Percentiles rank a stretch among this genome's conserved stretches.
phyloP scores from a whole-genome alignment of 768 basidiomycete genomes.

The Termitomyces eurrhizus region DNA sequence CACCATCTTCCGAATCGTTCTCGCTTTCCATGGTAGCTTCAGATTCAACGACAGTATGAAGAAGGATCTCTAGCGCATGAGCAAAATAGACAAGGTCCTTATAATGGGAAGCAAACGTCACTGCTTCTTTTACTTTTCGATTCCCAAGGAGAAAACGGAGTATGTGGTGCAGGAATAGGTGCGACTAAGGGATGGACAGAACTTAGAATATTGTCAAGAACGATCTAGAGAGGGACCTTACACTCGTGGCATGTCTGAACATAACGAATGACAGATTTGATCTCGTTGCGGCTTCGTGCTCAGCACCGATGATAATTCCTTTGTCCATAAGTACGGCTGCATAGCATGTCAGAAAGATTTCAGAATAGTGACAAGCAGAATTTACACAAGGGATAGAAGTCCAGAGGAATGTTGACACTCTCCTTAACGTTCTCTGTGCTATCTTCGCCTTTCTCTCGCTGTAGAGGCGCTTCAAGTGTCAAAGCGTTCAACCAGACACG shows the following conservation, averaged over 20 bases:
- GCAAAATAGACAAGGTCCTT: slow-evolving; percentile 88
- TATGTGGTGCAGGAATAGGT: slow-evolving; percentile 91
- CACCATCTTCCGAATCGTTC: slow-evolving; percentile 23
- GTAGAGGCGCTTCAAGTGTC: slow-evolving; percentile 67
- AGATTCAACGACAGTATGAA: slow-evolving; percentile 90
- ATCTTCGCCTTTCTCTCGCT: slow-evolving; percentile 27
- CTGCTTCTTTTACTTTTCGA: slow-evolving; percentile 66
- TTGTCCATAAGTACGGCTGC: slow-evolving; percentile 98
- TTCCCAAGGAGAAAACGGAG: slow-evolving; percentile 76
- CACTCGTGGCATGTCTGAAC: slow-evolving; percentile 89
- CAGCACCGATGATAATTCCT: slow-evolving; percentile 95
- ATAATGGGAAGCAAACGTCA: slow-evolving; percentile 83
- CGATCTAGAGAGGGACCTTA: slow-evolving; percentile 32
- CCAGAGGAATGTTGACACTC: slow-evolving; percentile 87
- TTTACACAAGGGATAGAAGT: slow-evolving; percentile 95
- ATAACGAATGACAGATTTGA: slow-evolving; percentile 81
- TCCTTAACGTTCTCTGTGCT: slow-evolving; percentile 67
- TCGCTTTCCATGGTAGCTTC: slow-evolving; percentile 46
- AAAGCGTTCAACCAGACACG: slow-evolving; percentile 96
- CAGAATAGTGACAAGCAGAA: slow-evolving; percentile 18
- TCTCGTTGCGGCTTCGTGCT: slow-evolving; percentile 78
- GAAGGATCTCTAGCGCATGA: slow-evolving; percentile 90
- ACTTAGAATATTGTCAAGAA: background rate
- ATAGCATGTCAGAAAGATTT: slow-evolving; percentile 7
- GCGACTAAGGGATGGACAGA: slow-evolving; percentile 51